A percentile compares a stretch with the other conserved stretches of the same genome.
Conservation (phyloP, 192 early-diverging fungal species). For the Coemansia sp. region DNA sequence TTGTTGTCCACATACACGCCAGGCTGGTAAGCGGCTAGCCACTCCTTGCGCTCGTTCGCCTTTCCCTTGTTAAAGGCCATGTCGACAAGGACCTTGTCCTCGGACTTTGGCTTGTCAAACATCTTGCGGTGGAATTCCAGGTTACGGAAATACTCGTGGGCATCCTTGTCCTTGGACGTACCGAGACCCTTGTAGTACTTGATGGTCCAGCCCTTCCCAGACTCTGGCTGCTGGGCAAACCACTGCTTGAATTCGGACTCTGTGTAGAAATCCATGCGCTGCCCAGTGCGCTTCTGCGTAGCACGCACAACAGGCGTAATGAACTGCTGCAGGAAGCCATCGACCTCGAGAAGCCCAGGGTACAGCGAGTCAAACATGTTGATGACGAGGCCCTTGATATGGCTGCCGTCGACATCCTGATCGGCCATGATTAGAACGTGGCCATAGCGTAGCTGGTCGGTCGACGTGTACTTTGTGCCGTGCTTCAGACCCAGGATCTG, state of each 20-base stretch:
- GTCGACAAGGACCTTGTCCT: constrained; percentile 79
- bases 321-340: constrained; percentile 91
- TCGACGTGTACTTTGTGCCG: constrained; percentile 69
- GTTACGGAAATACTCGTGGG: constrained; percentile 87
- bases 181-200: constrained; percentile 99
- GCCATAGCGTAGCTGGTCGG: constrained; percentile 83
- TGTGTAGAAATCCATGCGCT: constrained; percentile 79
- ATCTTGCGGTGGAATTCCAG: constrained; percentile 77
- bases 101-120: constrained; percentile 57
- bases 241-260: constrained; percentile 90
- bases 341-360: constrained; percentile 83
- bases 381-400: constrained; percentile 96
- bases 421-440: constrained; percentile 98
- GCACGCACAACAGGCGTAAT: constrained; percentile 96
- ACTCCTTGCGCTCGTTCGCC: constrained; percentile 92
- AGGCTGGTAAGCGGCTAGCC: constrained; percentile 76
- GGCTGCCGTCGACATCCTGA: constrained; percentile 96
- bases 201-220: constrained; percentile 74
- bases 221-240: constrained; percentile 63
- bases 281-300: constrained; percentile 51
- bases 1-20: constrained; percentile 89
- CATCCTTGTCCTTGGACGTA: constrained; percentile 78
- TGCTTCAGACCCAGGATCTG: constrained; percentile 92
- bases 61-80: constrained; percentile 97
- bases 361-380: constrained; percentile 95